A percentile compares a stretch with the other conserved stretches of the same genome.
Evolutionary conservation across 768 basidiomycete genomes (phyloP).

Genomic region (Phlebiopsis gigantea): DNA sequence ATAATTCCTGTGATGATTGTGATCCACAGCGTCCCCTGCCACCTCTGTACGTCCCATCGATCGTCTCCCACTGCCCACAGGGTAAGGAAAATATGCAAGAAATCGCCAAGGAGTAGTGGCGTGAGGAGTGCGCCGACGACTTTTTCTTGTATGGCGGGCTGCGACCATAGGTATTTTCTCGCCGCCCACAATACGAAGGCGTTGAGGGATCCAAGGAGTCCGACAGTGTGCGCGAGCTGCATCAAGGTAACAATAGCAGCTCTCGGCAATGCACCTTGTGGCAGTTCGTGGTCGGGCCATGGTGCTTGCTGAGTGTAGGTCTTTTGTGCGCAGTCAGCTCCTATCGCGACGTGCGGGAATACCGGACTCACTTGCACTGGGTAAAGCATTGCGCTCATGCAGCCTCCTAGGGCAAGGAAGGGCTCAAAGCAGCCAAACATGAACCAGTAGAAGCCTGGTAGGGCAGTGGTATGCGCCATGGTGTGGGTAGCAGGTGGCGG

Average conservation of each 20-base stretch:
- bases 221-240: slow-evolving; percentile 76
- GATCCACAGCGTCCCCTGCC: slow-evolving; percentile 68
- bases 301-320: slow-evolving; percentile 73
- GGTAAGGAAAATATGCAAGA: slow-evolving; percentile 61
- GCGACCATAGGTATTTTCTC: slow-evolving; percentile 51
- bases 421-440: slow-evolving; percentile 76
- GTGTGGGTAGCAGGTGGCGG: slow-evolving; percentile 17
- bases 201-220: slow-evolving; percentile 67
- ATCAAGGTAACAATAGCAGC: slow-evolving; percentile 67
- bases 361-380: slow-evolving; percentile 50
- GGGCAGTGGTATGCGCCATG: slow-evolving; percentile 50
- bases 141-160: slow-evolving; percentile 68
- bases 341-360: background rate
- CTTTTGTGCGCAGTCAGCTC: slow-evolving; percentile 29
- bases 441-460: slow-evolving; percentile 69
- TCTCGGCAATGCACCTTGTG: slow-evolving; percentile 45
- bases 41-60: slow-evolving; percentile 53
- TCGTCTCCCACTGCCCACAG: slow-evolving; percentile 74
- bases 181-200: slow-evolving; percentile 58
- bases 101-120: slow-evolving; percentile 66
- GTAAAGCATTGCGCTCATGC: slow-evolving; percentile 60
- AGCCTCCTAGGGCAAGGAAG: slow-evolving; percentile 54
- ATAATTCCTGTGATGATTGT: slow-evolving; percentile 59
- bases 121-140: slow-evolving; percentile 57
- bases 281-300: slow-evolving; percentile 47